Evolutionary conservation across 768 basidiomycete species (phyloP).

Genomic region (Naganishia vishniacii): DNA sequence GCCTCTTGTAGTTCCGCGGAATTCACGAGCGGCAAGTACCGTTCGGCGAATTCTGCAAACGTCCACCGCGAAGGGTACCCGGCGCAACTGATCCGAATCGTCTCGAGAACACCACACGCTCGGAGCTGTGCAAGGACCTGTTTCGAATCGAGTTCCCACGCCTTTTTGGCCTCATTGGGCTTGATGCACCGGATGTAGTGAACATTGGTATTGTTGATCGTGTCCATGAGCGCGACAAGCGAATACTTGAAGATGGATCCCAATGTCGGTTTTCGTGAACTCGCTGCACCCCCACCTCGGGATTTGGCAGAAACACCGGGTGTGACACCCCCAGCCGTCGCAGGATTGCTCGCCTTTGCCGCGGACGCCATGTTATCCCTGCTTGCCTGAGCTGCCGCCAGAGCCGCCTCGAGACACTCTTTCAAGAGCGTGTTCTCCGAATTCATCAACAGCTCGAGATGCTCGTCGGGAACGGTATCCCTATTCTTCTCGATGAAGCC

Average conservation of each 20-base stretch:
- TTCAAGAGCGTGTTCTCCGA: conserved; percentile 90
- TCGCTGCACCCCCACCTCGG: conserved; percentile 46
- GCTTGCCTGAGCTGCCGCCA: conserved; percentile 55
- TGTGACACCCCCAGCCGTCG: conserved; percentile 45
- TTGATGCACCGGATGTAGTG: conserved; percentile 99
- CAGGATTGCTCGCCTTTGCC: conserved; percentile 46
- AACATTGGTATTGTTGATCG: conserved; percentile 91
- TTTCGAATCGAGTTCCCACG: conserved; percentile 94
- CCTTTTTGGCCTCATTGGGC: conserved; percentile 90
- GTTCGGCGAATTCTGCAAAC: conserved; percentile 95
- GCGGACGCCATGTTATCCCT: conserved; percentile 31
- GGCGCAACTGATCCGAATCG: conserved; percentile 96
- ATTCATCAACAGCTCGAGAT: conserved; percentile 75
- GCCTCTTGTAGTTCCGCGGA: conserved; percentile 13
- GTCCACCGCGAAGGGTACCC: conserved; percentile 98
- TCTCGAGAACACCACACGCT: conserved; percentile 97
- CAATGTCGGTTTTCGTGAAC: conserved; percentile 84
- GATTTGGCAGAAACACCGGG: conserved; percentile 42
- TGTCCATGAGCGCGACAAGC: conserved; percentile 89
- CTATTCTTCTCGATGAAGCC: conserved; percentile 98
- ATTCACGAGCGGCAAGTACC: conserved; percentile 53
- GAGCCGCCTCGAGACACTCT: conserved; percentile 86
- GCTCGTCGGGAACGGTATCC: conserved; percentile 97
- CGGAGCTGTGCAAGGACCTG: conserved; percentile 91
- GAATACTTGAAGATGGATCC: conserved; percentile 98